These are phyloP conservation scores for Rhizoclosmatium globosum DNA, from an alignment of 192 early-diverging fungal species.

Conservation along the genomic window DNA sequence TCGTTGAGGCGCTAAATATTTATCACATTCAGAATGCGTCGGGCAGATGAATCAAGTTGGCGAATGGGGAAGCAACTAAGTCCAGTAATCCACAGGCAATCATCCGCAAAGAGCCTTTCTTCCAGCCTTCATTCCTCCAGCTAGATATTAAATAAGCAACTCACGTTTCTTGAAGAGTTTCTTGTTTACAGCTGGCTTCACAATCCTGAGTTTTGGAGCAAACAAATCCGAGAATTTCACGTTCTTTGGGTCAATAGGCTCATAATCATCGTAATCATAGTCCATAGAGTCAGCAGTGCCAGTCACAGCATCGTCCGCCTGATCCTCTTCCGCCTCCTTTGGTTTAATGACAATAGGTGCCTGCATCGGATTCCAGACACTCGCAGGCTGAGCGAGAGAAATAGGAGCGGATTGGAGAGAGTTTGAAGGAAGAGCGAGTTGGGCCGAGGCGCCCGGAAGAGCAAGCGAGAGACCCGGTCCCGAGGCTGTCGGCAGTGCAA, in stretches of 20 bases:
- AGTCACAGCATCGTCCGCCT: not conserved
- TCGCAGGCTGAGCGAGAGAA: not conserved
- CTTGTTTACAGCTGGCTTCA: slow-evolving; percentile 18
- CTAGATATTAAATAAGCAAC: not conserved
- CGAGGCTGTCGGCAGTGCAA: not conserved
- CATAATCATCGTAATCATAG: not conserved
- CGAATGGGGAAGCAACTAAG: too few species aligned
- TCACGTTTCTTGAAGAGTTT: slow-evolving; percentile 16
- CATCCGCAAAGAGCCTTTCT: too few species aligned
- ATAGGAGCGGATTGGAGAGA: not conserved
- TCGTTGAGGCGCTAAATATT: slow-evolving; percentile 12
- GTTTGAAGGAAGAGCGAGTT: slow-evolving; percentile 8
- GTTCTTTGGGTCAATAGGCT: not conserved
- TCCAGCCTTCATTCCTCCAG: too few species aligned
- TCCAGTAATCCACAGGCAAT: too few species aligned
- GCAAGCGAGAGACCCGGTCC: not conserved
- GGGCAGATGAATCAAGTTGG: too few species aligned
- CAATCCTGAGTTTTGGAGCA: slow-evolving; percentile 29
- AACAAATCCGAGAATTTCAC: slow-evolving; percentile 49
- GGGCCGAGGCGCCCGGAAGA: slow-evolving; percentile 7
- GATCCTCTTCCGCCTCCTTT: not conserved
- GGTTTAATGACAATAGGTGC: not conserved
- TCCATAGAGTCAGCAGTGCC: not conserved
- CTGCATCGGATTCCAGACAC: slow-evolving; percentile 10
- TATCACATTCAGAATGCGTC: not conserved